These are phyloP conservation scores for Vanrija humicola DNA, from an alignment of 1,284 basidiomycete genomes.

Conservation along the genomic window DNA sequence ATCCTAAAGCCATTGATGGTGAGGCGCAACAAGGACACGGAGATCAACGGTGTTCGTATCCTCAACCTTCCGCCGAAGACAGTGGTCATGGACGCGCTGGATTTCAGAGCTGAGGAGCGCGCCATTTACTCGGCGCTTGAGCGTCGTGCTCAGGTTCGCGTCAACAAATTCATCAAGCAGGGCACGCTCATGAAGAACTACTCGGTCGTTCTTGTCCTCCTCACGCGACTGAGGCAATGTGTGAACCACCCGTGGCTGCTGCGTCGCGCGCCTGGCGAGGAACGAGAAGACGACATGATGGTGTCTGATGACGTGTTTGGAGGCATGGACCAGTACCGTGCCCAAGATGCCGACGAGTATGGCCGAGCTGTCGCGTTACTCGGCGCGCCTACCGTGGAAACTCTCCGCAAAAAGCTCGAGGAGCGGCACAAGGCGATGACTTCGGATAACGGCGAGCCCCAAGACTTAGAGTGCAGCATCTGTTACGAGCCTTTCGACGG, in stretches of 20 bases:
- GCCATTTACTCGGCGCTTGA: constrained; percentile 45
- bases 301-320: constrained; percentile 36
- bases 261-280: constrained; percentile 30
- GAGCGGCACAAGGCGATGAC: constrained; percentile 21
- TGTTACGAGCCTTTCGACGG: constrained; percentile 37
- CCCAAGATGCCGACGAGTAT: constrained; percentile 26
- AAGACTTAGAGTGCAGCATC: constrained; percentile 32
- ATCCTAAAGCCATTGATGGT: constrained; percentile 36
- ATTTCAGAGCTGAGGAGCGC: constrained; percentile 44
- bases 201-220: constrained; percentile 35
- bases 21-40: constrained; percentile 43
- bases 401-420: constrained; percentile 26
- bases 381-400: constrained; percentile 26
- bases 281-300: constrained; percentile 26
- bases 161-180: constrained; percentile 43
- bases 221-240: constrained; percentile 39
- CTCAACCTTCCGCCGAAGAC: constrained; percentile 41
- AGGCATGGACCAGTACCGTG: constrained; percentile 10
- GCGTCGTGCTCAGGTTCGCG: constrained; percentile 34
- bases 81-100: constrained; percentile 30
- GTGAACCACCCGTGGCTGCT: constrained; percentile 43
- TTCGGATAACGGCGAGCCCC: constrained; percentile 1
- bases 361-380: constrained; percentile 25
- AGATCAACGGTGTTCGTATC: constrained; percentile 41
- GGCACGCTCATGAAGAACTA: constrained; percentile 49